Percentiles rank a stretch among this genome's conserved stretches.
phyloP scores from a whole-genome alignment of 2,329 filamentous ascomycete genomes.

The Aspergillus alliaceus region DNA sequence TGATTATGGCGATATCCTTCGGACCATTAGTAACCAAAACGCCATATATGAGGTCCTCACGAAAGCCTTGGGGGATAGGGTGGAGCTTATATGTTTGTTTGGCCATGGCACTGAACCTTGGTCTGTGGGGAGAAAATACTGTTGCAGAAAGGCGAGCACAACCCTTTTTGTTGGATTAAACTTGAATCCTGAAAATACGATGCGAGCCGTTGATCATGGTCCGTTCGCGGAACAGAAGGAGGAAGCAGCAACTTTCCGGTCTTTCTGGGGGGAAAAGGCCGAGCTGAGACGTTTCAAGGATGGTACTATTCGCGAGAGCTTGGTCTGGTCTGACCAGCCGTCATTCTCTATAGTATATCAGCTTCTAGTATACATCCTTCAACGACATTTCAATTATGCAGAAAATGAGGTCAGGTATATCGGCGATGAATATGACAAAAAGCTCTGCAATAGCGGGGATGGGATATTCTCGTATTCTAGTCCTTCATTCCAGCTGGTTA shows the following conservation, averaged over 20 bases:
- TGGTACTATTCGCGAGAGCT: constrained; percentile 86
- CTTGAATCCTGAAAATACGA: constrained; percentile 70
- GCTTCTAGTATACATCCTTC: constrained; percentile 71
- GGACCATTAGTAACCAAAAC: constrained; percentile 30
- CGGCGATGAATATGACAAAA: constrained; percentile 52
- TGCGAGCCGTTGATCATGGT: constrained; percentile 80
- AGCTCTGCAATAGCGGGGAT: constrained; percentile 31
- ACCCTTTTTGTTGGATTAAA: constrained; percentile 65
- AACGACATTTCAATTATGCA: constrained; percentile 65
- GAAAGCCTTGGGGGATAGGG: constrained; percentile 73
- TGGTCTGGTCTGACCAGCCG: constrained; percentile 74
- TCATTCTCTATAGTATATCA: constrained; percentile 70
- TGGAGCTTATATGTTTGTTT: constrained; percentile 65
- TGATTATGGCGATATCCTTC: constrained; percentile 27
- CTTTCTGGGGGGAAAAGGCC: constrained; percentile 93
- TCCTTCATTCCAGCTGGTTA: constrained; percentile 64
- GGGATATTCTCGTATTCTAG: constrained; percentile 44
- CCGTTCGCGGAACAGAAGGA: constrained; percentile 83
- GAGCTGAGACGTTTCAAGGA: constrained; percentile 94
- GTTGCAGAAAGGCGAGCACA: constrained; percentile 25
- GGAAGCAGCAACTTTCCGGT: constrained; percentile 76
- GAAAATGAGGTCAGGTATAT: constrained; percentile 55
- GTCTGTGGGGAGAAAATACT: constrained; percentile 46
- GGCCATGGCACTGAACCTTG: constrained; percentile 44
- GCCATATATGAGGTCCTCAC: constrained; percentile 64